Evolutionary conservation across 2,329 filamentous ascomycete species (phyloP), one percentile per base, ranked within the genome.

Genomic region (Clarireedia monteithiana): DNA sequence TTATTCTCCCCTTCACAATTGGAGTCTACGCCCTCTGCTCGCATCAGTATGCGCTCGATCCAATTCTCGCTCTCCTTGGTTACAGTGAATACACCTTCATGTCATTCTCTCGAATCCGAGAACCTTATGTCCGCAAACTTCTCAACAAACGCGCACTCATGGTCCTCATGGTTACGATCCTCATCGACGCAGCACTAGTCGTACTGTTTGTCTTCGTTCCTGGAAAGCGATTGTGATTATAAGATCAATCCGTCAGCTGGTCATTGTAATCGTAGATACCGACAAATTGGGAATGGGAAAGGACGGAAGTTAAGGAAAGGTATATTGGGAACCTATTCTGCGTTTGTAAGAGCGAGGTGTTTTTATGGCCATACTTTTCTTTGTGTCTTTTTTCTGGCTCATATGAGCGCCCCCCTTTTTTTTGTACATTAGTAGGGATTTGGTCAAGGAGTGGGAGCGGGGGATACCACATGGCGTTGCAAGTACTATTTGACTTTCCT

Each of bases 81-180:
- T 86, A 85, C 71, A 96, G 91, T 75, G 95, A 99, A 75, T 96
- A 97, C 74, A 96, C 92, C 0, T 91, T 95, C 50, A 91, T 96
- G 78, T 88, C 85, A 71, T 96, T 95, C 75, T 87, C 88, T 24
- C 82, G 83, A 42, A 89, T 97, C 61, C 84, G 88, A 55, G 94
- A 99, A 72, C 89, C 91, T 0, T 99, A 94, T 69, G 88, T 99
- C 55, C 86, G 89, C 62, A 88, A 84, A 67, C 83, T 97, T 20
- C 80, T 99, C 55, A 84, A 83, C 63, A 91, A 91, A 70, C 86
- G 94, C 57, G 86, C 94, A 0, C 68, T 89, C 45, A 91, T 94
- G 74, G 89, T 94, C 14, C 74, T 96, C 14, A 76, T 82, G 7
- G 80, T 94, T 59, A 91, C 91, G 30, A 70, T 85, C 27, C 70